Conservation (phyloP, 1,284 basidiomycete species). For the Austroboletus novae-zelandiae region DNA sequence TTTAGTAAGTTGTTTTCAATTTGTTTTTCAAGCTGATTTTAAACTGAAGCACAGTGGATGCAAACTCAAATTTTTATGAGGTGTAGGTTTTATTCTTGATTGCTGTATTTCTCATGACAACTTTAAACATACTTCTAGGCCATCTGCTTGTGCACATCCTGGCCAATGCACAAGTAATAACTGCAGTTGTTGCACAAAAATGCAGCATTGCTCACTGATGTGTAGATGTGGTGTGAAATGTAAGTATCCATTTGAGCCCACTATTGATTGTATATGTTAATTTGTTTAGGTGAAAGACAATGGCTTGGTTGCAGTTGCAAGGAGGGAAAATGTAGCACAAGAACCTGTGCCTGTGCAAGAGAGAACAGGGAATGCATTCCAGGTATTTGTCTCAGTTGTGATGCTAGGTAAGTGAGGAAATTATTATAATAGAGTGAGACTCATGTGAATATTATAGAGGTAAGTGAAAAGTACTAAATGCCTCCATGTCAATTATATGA, state of each 20-base stretch:
- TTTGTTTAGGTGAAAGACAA: conserved; percentile 23
- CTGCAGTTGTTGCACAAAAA: conserved; percentile 35
- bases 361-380: conserved; percentile 25
- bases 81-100: conserved; percentile 10
- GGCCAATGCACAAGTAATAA: conserved; percentile 35
- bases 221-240: conserved; percentile 41
- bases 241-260: conserved; percentile 17
- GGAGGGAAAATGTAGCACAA: conserved; percentile 13
- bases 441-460: conserved; percentile 16
- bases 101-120: not conserved
- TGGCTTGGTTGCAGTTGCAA: conserved; percentile 25
- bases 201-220: conserved; percentile 35
- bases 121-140: conserved; percentile 16
- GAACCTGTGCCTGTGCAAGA: conserved; percentile 16
- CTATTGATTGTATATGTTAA: not conserved
- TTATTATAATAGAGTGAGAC: no score
- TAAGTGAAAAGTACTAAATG: not conserved
- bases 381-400: conserved; percentile 26
- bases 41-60: conserved; percentile 15
- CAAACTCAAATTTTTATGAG: not conserved
- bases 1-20: conserved; percentile 16
- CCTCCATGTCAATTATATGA: not conserved
- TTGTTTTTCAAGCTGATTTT: not conserved
- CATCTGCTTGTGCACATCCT: conserved; percentile 38
- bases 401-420: conserved; percentile 23